A percentile compares a stretch with the other conserved stretches of the same genome.
Evolutionary conservation across 768 basidiomycete species (phyloP).

Genomic region (Mycena galericulata): DNA sequence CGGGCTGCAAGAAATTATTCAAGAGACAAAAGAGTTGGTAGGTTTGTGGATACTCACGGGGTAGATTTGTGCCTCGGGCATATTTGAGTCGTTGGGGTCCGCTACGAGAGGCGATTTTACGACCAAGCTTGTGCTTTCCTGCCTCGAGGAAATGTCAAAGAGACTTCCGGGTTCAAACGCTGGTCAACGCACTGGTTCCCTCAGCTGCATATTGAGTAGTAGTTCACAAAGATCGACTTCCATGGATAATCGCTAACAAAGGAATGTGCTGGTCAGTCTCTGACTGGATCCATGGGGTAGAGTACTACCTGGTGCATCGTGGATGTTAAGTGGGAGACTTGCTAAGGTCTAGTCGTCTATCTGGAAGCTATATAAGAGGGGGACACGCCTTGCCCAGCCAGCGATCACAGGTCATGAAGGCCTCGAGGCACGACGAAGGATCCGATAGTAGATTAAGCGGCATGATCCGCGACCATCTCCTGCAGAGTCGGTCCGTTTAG

Average conservation of each 20-base stretch:
- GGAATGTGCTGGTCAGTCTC: background rate
- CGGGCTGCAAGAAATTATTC: slow-evolving; percentile 49
- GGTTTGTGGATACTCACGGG: slow-evolving; percentile 47
- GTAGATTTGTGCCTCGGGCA: slow-evolving; percentile 58
- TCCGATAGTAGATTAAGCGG: slow-evolving; percentile 24
- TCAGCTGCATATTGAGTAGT: slow-evolving; percentile 63
- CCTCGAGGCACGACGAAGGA: slow-evolving; percentile 32
- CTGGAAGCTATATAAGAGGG: slow-evolving; percentile 21
- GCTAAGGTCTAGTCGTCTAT: background rate
- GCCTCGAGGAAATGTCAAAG: slow-evolving; percentile 54
- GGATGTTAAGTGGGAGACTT: background rate
- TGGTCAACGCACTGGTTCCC: slow-evolving; percentile 49
- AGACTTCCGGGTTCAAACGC: slow-evolving; percentile 1
- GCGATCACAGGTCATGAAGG: slow-evolving; percentile 32
- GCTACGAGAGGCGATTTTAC: slow-evolving; percentile 24
- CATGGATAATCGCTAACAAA: slow-evolving; percentile 25
- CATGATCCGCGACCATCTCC: slow-evolving; percentile 28
- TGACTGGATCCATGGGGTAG: background rate
- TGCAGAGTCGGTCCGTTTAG: slow-evolving; percentile 4
- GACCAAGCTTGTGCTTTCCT: slow-evolving; percentile 50
- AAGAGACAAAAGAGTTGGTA: background rate
- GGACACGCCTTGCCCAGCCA: slow-evolving; percentile 24
- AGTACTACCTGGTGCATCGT: slow-evolving; percentile 9
- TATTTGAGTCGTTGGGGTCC: slow-evolving; percentile 56
- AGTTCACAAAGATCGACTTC: slow-evolving; percentile 67